phyloP scores from a whole-genome alignment of 108 stramenopile genomes.

The Cylindrotheca fusiformis region DNA sequence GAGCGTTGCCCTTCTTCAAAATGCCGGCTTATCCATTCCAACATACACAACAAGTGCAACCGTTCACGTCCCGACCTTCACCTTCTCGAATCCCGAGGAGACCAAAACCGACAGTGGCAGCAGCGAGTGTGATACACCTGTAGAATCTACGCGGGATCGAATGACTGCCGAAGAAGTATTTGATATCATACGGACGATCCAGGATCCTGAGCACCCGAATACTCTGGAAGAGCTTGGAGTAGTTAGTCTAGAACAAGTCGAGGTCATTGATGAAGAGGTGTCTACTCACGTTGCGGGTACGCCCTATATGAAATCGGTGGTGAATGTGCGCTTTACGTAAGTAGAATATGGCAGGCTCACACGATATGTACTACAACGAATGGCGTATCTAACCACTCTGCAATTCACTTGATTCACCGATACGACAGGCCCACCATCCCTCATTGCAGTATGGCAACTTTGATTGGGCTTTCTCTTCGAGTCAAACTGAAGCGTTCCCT shows the following conservation, averaged over 20 bases:
- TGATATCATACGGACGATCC: constrained; percentile 94
- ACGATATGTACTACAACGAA: no score
- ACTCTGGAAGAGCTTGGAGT: constrained; percentile 97
- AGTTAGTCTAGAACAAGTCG: constrained; percentile 75
- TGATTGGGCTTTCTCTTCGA: constrained; percentile 94
- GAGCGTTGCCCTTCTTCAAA: constrained; percentile 30
- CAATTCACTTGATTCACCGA: no score
- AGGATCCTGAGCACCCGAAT: constrained; percentile 98
- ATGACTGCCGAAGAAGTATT: constrained; percentile 87
- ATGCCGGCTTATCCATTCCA: constrained; percentile 33
- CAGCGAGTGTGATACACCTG: not conserved
- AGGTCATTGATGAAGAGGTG: constrained; percentile 45
- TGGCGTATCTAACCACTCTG: no score
- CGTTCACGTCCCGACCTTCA: constrained; percentile 4
- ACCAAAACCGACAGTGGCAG: not conserved
- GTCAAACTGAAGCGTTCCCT: constrained; percentile 94
- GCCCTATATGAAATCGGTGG: no score
- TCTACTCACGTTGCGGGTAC: no score
- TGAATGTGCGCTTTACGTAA: constrained; percentile 1
- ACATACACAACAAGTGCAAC: not conserved
- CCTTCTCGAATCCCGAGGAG: not conserved
- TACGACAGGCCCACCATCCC: constrained; percentile 69
- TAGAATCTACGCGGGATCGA: constrained; percentile 29
- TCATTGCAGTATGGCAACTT: constrained; percentile 99
- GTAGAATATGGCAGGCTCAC: not conserved